Evolutionary conservation across 1,284 basidiomycete species (phyloP).

Genomic region (Fomitopsis betulina): DNA sequence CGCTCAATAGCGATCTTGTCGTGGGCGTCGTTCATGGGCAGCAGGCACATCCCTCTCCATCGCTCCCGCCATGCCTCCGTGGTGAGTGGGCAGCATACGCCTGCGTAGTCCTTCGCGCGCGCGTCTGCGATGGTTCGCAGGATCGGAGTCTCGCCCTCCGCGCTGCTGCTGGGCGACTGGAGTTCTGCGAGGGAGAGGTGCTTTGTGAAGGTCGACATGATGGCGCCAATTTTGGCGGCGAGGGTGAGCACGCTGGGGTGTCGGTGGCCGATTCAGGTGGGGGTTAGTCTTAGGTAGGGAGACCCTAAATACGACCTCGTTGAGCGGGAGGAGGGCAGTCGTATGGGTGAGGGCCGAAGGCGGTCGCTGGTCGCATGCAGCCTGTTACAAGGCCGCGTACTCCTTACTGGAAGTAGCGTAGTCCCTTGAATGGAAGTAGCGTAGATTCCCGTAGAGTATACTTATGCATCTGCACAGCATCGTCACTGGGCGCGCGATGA

Average conservation of each 20-base stretch:
- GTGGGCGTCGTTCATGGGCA: slow-evolving; percentile 47
- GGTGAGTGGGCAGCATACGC: slow-evolving; percentile 80
- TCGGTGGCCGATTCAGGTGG: not conserved
- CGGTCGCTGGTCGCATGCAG: not conserved
- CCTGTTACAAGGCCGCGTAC: too few relatives aligned
- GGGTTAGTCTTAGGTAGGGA: too few relatives aligned
- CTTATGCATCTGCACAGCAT: not conserved
- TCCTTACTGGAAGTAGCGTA: too few relatives aligned
- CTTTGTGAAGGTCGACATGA: slow-evolving; percentile 32
- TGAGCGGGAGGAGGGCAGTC: too few relatives aligned
- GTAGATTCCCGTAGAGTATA: too few relatives aligned
- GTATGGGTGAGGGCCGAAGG: slow-evolving; percentile 1
- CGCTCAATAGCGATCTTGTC: slow-evolving; percentile 54
- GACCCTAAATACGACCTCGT: too few relatives aligned
- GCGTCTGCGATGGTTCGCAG: slow-evolving; percentile 47
- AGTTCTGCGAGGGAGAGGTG: slow-evolving; percentile 36
- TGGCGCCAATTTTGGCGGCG: not conserved
- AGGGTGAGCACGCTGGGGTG: not conserved
- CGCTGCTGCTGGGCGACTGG: slow-evolving; percentile 16
- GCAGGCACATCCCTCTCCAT: slow-evolving; percentile 88
- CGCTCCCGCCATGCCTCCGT: slow-evolving; percentile 83
- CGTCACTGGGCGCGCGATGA: not conserved
- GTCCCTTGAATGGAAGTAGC: too few relatives aligned
- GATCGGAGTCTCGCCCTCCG: slow-evolving; percentile 38
- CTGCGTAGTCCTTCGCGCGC: slow-evolving; percentile 55